Conservation (phyloP, 2,329 filamentous ascomycete genomes). For the Truncatella angustata region DNA sequence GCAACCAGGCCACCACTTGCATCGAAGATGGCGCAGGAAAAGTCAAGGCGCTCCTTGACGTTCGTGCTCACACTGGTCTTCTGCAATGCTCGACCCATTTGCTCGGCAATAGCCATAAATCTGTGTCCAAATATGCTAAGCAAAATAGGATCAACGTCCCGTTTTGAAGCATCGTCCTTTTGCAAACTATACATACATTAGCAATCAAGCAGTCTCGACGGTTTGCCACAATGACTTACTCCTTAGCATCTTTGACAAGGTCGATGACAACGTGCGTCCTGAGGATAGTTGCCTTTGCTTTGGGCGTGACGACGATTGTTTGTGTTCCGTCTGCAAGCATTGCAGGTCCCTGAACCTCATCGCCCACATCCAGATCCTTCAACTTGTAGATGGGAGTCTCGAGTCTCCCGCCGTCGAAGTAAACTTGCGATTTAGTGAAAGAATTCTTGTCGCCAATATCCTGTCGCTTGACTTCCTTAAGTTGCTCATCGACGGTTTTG, state of each 20-base stretch:
- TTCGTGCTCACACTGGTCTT: slow-evolving; percentile 80
- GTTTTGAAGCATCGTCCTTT: slow-evolving; percentile 22
- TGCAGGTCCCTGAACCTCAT: slow-evolving; percentile 74
- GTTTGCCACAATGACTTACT: slow-evolving; percentile 23
- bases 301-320: slow-evolving; percentile 86
- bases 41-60: slow-evolving; percentile 80
- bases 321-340: slow-evolving; percentile 87
- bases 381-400: slow-evolving; percentile 84
- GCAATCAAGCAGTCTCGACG: background rate
- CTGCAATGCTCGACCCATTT: slow-evolving; percentile 77
- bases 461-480: slow-evolving; percentile 65
- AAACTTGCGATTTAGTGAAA: slow-evolving; percentile 69
- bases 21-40: slow-evolving; percentile 80
- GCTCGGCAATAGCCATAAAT: slow-evolving; percentile 84
- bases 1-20: slow-evolving; percentile 73
- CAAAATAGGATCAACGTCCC: slow-evolving; percentile 70
- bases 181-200: slow-evolving; percentile 23
- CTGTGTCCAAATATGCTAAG: slow-evolving; percentile 77
- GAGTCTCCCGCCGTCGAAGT: slow-evolving; percentile 77
- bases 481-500: slow-evolving; percentile 80
- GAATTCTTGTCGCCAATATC: slow-evolving; percentile 57
- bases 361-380: slow-evolving; percentile 68
- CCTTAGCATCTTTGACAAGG: slow-evolving; percentile 58
- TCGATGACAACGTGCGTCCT: slow-evolving; percentile 90
- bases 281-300: slow-evolving; percentile 72